Conservation (phyloP, 2,329 filamentous ascomycete genomes). For the Aspergillus sp. region DNA sequence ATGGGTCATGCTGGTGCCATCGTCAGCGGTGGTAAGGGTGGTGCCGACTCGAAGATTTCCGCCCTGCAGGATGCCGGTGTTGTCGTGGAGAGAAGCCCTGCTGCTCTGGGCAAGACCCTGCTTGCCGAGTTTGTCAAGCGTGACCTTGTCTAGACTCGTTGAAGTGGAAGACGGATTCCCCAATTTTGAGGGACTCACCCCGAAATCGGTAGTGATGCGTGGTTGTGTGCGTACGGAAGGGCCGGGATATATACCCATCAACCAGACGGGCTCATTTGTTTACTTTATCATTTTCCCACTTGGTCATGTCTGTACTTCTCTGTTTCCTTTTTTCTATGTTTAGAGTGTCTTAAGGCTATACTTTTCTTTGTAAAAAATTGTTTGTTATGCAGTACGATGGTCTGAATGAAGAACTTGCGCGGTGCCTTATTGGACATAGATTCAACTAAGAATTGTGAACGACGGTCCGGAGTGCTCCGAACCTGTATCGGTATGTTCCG, state of each 20-base stretch:
- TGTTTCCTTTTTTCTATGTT: constrained; percentile 15
- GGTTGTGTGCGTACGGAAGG: neutral
- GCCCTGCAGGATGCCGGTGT: constrained; percentile 91
- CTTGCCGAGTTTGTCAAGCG: constrained; percentile 93
- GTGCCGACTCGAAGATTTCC: constrained; percentile 95
- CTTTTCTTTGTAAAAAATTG: constrained; percentile 25
- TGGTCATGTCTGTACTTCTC: constrained; percentile 19
- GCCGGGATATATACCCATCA: constrained; percentile 2
- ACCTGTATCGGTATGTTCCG: neutral
- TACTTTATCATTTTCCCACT: constrained; percentile 1
- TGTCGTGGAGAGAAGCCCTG: constrained; percentile 91
- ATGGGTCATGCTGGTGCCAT: constrained; percentile 99
- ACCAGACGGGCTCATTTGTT: neutral
- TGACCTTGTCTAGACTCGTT: constrained; percentile 69
- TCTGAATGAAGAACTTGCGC: neutral
- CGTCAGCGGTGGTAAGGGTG: constrained; percentile 94
- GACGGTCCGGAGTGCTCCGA: neutral
- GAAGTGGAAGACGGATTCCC: neutral
- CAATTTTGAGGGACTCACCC: neutral
- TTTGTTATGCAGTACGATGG: neutral
- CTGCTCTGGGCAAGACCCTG: constrained; percentile 83
- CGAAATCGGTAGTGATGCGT: neutral
- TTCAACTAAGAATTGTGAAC: neutral
- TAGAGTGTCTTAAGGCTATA: constrained; percentile 31
- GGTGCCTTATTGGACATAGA: neutral